Evolutionary conservation across 345 rosid species (phyloP), one percentile per base, ranked within the genome.

Genomic region (Rhodamnia argentea): DNA sequence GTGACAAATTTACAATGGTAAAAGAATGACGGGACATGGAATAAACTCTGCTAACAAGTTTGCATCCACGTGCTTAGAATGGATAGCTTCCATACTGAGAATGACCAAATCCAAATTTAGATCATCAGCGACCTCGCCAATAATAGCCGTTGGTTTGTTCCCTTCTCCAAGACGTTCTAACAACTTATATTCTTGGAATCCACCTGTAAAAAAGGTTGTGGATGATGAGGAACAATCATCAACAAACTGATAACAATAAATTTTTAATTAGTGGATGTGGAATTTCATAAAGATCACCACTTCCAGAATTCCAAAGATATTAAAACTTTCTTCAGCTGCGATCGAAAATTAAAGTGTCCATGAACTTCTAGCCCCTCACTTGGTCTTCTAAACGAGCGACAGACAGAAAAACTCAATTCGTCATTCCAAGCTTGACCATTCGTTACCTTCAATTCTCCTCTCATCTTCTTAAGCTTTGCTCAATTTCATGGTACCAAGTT

Each of bases 61-160:
- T 57, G 98, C 98, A 89, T 97, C 99, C 10, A 97, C 95, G 85
- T 93, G 95, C 93, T 97, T 97, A n/a, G 99, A 97, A 89, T 97
- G 99, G 87, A 97, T 96, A 82, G 99, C 98, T 83, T 96, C 99
- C 99, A 97, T 96, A 91, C 99, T 97, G 89, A 97, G 84, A 24
- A 97, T 92, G 18, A 97, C 99, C 83, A 97, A 90, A 91, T 97
- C 99, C 92, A 95, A 88, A 85, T 89, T 92, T 40, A 97, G 90
- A 70, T 96, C 99, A 86, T 97, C 99, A 1, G 99, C 99, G 74
- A 97, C 98, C 91, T 97, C 99, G 16, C 99, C 99, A 22, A 97
- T 96, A 37, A 97, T 92, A 5, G 98, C 99, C 0, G 99, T 95
- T 32, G 96, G 98, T 88, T 91, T 95, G 89, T 87, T 95, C 42